A percentile compares a stretch with the other conserved stretches of the same genome.
These are phyloP conservation scores for Bolboschoenus planiculmis DNA, from an alignment of 176 grass and related monocot genomes.

Conservation along the genomic window DNA sequence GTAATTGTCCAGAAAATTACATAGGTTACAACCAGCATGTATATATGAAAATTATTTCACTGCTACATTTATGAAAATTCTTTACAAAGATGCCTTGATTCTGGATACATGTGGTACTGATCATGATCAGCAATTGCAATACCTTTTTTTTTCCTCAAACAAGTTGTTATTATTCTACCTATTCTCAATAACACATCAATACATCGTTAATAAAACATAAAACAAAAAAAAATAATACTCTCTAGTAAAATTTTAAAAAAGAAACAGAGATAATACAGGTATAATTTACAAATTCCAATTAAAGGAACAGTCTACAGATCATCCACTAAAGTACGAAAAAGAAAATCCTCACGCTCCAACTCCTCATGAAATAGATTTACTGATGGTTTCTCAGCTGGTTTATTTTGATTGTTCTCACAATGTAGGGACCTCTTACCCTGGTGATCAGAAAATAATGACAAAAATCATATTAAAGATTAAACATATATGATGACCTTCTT, in stretches of 20 bases:
- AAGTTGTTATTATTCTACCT: neutral
- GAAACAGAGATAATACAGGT: neutral
- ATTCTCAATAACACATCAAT: neutral
- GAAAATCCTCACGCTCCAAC: conserved; percentile 69
- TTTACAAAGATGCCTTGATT: neutral
- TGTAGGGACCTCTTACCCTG: conserved; percentile 48
- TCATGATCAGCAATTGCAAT: conserved; percentile 20
- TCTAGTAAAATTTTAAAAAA: neutral
- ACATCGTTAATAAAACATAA: neutral
- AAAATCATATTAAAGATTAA: neutral
- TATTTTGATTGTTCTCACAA: neutral
- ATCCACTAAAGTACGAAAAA: conserved; percentile 53
- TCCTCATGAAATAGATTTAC: conserved; percentile 75
- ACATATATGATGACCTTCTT: neutral
- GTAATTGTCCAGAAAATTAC: neutral
- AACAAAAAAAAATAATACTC: neutral
- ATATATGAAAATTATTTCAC: neutral
- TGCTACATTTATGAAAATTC: neutral
- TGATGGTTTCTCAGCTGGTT: conserved; percentile 17
- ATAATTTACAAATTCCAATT: neutral
- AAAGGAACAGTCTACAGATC: conserved; percentile 16
- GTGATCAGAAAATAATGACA: neutral
- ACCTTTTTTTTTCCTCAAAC: neutral
- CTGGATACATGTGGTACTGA: neutral
- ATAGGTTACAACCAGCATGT: neutral